These are phyloP conservation scores for Butyriboletus appendiculatus DNA, from an alignment of 1,284 basidiomycete genomes.

Conservation along the genomic window DNA sequence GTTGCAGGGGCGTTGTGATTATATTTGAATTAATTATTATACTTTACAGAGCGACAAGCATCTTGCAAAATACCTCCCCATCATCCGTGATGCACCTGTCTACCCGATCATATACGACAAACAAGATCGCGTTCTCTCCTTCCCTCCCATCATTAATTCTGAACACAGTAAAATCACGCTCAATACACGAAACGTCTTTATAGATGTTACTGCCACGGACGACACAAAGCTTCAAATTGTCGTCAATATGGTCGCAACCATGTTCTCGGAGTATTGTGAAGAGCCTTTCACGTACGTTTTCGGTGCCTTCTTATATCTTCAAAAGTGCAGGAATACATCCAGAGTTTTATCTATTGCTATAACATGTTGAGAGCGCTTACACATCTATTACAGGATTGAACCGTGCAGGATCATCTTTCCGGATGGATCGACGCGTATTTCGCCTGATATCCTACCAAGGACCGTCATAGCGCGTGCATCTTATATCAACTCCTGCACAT, in stretches of 20 bases:
- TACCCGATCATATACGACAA: conserved; percentile 98
- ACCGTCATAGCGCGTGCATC: conserved; percentile 78
- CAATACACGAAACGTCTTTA: conserved; percentile 93
- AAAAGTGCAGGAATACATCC: background rate
- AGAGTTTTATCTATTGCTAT: background rate
- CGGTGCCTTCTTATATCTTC: background rate
- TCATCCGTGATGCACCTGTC: conserved; percentile 93
- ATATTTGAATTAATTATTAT: background rate
- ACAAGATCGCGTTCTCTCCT: conserved; percentile 85
- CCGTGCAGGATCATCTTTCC: conserved; percentile 83
- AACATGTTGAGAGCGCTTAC: background rate
- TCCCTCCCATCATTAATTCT: conserved; percentile 99
- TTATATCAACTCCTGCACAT: conserved; percentile 96
- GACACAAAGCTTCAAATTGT: conserved; percentile 96
- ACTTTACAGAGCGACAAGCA: conserved; percentile 83
- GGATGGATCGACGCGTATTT: conserved; percentile 76
- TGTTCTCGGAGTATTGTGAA: conserved; percentile 97
- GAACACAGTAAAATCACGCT: conserved; percentile 97
- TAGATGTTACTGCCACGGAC: conserved; percentile 98
- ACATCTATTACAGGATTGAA: conserved; percentile 65
- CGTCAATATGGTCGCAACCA: conserved; percentile 90
- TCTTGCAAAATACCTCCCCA: conserved; percentile 85
- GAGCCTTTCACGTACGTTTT: conserved; percentile 84
- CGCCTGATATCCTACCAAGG: conserved; percentile 79
- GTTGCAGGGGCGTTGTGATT: conserved; percentile 18